phyloP scores from a whole-genome alignment of 2,329 filamentous ascomycete species.

The Fusarium tuaranense region DNA sequence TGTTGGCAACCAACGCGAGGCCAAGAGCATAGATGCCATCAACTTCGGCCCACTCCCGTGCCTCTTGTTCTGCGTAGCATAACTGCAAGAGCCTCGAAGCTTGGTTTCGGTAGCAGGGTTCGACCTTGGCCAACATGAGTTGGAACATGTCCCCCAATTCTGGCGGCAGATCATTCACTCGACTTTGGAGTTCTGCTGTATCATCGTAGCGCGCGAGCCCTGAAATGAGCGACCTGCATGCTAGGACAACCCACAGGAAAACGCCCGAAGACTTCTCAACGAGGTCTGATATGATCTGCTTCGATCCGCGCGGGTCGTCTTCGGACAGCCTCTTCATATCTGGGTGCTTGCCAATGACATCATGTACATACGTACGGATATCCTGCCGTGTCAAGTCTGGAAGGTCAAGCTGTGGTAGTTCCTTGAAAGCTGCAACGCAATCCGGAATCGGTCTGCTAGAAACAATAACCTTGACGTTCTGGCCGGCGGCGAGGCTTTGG shows the following conservation, averaged over 20 bases:
- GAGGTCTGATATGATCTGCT: neutral
- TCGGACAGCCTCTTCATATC: neutral
- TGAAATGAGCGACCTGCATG: neutral
- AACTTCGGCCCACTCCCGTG: neutral
- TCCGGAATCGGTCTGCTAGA: neutral
- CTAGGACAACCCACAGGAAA: neutral
- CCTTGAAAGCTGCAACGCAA: neutral
- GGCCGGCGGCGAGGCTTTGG: neutral
- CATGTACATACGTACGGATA: neutral
- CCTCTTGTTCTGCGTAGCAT: neutral
- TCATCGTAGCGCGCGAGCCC: neutral
- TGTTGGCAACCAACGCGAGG: neutral
- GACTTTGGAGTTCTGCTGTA: neutral
- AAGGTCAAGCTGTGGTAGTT: neutral
- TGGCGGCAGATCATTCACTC: neutral
- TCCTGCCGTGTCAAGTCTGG: neutral
- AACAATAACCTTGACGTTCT: neutral
- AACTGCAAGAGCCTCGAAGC: neutral
- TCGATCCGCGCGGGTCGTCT: neutral
- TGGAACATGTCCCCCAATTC: neutral
- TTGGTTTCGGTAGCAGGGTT: neutral
- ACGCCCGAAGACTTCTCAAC: neutral
- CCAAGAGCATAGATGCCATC: neutral
- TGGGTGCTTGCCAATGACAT: neutral
- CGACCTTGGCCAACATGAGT: neutral